phyloP scores from a whole-genome alignment of 2,329 filamentous ascomycete species.

The Lithohypha guttulata region DNA sequence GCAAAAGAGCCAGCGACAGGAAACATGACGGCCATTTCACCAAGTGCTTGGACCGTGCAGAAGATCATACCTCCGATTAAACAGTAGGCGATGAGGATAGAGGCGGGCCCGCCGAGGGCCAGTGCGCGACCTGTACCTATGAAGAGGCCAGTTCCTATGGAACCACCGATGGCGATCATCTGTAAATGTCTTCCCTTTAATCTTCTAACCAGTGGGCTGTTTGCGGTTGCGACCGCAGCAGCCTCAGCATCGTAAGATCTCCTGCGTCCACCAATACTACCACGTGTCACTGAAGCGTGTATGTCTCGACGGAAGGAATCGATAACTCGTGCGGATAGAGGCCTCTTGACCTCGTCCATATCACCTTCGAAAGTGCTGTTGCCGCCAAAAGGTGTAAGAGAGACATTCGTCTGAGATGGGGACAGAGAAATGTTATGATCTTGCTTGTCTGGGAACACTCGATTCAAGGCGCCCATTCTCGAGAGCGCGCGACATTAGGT shows the following conservation, averaged over 20 bases:
- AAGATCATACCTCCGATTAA: conserved; percentile 82
- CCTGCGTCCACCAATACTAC: conserved; percentile 10
- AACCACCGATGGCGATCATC: conserved; percentile 67
- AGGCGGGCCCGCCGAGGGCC: conserved; percentile 55
- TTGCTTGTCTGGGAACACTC: neutral
- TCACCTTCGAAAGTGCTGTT: conserved; percentile 18
- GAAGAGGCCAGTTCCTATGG: conserved; percentile 82
- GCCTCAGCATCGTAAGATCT: conserved; percentile 23
- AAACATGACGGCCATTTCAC: conserved; percentile 82
- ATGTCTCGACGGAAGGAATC: conserved; percentile 26
- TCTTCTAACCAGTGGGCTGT: conserved; percentile 22
- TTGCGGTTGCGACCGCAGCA: conserved; percentile 23
- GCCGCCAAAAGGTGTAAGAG: conserved; percentile 10
- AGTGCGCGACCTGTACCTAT: conserved; percentile 69
- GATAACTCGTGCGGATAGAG: conserved; percentile 18
- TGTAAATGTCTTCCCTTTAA: conserved; percentile 25
- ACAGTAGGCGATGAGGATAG: conserved; percentile 63
- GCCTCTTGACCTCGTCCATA: conserved; percentile 14
- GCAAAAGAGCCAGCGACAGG: conserved; percentile 88
- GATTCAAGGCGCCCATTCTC: neutral
- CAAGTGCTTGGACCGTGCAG: conserved; percentile 81
- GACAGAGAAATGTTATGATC: neutral
- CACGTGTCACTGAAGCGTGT: conserved; percentile 21
- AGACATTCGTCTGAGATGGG: neutral
- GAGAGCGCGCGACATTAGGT: neutral